Evolutionary conservation across 768 basidiomycete genomes (phyloP), one percentile per base, ranked within the genome.

Genomic region (Leccinum boreale): DNA sequence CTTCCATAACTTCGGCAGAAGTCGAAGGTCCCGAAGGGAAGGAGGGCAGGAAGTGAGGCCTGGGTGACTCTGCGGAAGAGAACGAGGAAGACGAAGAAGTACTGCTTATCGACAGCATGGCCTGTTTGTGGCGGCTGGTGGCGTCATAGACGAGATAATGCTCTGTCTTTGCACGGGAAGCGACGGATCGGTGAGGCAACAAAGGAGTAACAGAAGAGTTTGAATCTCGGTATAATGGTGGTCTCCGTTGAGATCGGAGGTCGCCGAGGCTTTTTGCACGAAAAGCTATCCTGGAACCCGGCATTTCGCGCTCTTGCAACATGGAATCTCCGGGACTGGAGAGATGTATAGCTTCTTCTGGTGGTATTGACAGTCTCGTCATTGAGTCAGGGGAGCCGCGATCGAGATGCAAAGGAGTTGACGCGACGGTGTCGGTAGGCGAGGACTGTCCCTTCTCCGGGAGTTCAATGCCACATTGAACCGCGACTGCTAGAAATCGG

Each of bases 1-100:
- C 85, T 57, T 88, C 87, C 73, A 89, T 79, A 5, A 92, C 83
- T 65, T 90, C 86, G 2, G 79, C 72, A 49, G 85, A 78, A 23
- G 81, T 85, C 36, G 85, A 84, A 48, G 89, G 85, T 4, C 92
- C 92, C 39, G 79, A 79, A 42, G 90, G 92, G 66, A 92, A 90
- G 24, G 70, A 55, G 9, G 83, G 78, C 3, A 83, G 77, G 21
- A 77, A 73, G 9, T 79, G 70, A 19, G 73, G 67, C n/a, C 66
- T 70, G 23, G 72, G 68, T 4, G 84, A 85, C 45, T 84, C 85
- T 62, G 79, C 75, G 47, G 87, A 87, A 31, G 87, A 88, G 62
- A 81, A 77, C 0, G 85, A 85, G 1, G 92, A 92, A 3, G 80
- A 77, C 0, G 90, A 90, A 0, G 87, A 85, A 47, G 81, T 78